Evolutionary conservation across 2,329 filamentous ascomycete genomes (phyloP), one percentile per base, ranked within the genome.

Genomic region (Diaporthe humulicola): DNA sequence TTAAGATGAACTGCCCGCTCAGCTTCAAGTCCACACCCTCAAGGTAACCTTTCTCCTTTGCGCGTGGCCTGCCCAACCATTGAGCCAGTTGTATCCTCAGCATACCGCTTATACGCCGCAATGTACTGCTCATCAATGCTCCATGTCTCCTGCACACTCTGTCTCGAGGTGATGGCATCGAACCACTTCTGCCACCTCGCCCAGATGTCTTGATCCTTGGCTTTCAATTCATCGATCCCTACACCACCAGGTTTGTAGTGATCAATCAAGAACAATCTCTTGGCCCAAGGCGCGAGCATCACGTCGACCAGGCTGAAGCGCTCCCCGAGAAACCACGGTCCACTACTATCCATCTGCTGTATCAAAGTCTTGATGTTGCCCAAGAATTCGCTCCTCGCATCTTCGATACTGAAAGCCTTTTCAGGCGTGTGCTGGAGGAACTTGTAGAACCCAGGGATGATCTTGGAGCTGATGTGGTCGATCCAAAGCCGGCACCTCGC

Each of bases 401-500:
- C 85, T 0, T 88, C 85, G 0, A 93, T 81, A 12, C 82, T 85
- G 76, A 87, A 87, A 0, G 79, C 73, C 78, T 89, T 90, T 1
- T 86, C 85, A 0, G 86, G 81, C 7, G 87, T 90, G 77, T 90
- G 88, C 82, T 91, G 89, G 19, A 91, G 79, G 25, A 91, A 82
- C 70, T 90, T 89, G 83, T 95, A 93, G 78, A 93, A 95, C 0
- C 86, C 87, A 0, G 94, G 93, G 22, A 95, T 88, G 73, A 96
- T 91, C 71, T 92, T 86, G 14, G 87, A 90, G 54, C 88, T 90
- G 33, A 94, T 88, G 78, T 93, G 95, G 77, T 95, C 93, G 56
- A 92, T 93, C 93, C 93, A 96, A 69, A 96, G 89, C 45, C 92
- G 86, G 56, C 90, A 90, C 28, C 91, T 83, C 4, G 94, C 94